A percentile compares a stretch with the other conserved stretches of the same genome.
Evolutionary conservation across 2,329 filamentous ascomycete genomes (phyloP).

Genomic region (Pseudocercospora cruenta): DNA sequence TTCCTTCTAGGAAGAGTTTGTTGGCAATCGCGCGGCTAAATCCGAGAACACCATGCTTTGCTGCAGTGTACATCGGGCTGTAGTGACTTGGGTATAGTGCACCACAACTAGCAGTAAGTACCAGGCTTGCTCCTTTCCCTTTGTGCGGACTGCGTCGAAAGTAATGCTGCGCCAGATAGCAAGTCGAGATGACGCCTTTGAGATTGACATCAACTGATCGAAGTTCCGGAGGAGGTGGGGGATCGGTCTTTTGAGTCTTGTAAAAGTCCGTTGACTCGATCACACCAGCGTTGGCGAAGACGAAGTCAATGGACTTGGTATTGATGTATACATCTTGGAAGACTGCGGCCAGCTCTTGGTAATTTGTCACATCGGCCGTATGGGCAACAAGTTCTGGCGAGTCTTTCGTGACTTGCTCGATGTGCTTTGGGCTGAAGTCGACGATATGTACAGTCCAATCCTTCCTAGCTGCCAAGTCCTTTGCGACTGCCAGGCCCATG

Average conservation of each 20-base stretch:
- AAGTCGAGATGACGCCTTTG: constrained; percentile 44
- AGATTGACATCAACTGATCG: constrained; percentile 46
- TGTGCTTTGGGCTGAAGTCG: constrained; percentile 44
- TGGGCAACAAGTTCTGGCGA: constrained; percentile 42
- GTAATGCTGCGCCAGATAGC: constrained; percentile 45
- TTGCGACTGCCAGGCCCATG: constrained; percentile 48
- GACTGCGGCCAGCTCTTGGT: constrained; percentile 37
- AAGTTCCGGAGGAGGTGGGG: constrained; percentile 37
- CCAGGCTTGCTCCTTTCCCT: constrained; percentile 15
- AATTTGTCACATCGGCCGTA: constrained; percentile 44
- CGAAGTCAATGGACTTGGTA: constrained; percentile 47
- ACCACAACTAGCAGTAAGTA: constrained; percentile 22
- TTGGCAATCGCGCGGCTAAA: constrained; percentile 45
- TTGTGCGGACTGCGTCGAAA: constrained; percentile 30
- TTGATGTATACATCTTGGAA: constrained; percentile 45
- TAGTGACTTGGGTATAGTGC: constrained; percentile 30
- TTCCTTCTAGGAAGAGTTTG: constrained; percentile 39
- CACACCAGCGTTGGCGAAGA: constrained; percentile 55
- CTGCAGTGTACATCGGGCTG: constrained; percentile 44
- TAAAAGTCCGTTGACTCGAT: constrained; percentile 50
- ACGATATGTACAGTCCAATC: constrained; percentile 47
- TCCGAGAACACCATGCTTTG: constrained; percentile 47
- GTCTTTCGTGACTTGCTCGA: constrained; percentile 35
- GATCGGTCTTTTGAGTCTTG: constrained; percentile 32
- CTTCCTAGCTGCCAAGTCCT: constrained; percentile 40